Evolutionary conservation across 202 grass and related monocot species (phyloP), one percentile per base, ranked within the genome.

Genomic region (Bolboschoenoplectus hybrid): DNA sequence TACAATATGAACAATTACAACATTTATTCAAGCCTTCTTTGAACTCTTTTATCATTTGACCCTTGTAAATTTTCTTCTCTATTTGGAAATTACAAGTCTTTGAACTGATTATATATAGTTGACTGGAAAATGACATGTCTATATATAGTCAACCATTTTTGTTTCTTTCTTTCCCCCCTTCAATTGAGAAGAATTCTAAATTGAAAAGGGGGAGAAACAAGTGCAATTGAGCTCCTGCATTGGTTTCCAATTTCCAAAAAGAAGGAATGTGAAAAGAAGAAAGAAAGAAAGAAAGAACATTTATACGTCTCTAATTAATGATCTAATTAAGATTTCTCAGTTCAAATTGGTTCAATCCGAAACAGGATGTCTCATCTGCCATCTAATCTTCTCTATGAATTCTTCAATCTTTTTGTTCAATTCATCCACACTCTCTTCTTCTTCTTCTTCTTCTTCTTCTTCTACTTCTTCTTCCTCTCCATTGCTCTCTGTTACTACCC

Each of bases 391-490:
- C 45, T 66, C 10, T 70, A 97, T 97, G 87, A 97, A 97, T 71
- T 93, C 95, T 7, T 93, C 92, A 81, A 93, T 55, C 64, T 9
- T 87, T 83, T 14, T 88, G 67, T 97, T 83, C 84, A 92, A 50
- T 64, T 90, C 92, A 17, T 94, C 88, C 26, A 87, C 26, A 19
- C 81, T 86, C 2, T 84, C 80, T 11, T 78, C 45, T 11, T 88
- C 45, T 9, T 41, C n/a, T n/a, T 84, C 80, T 11, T 78, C 45
- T 11, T 88, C 45, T 9, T 41, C 26, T 26, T 84, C 80, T 11
- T 78, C 45, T 11, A 84, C 45, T 9, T 41, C 3, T 84, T 77
- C 69, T 0, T 84, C 70, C 52, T 77, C 67, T 49, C 72, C 56
- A 50, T 6, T 36, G 32, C 14, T n/a, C 9, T 9, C 16, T 3